Percentiles rank a stretch among this genome's conserved stretches.
Conservation (phyloP, 1,284 basidiomycete species). For the Xerocomus amazonicus region DNA sequence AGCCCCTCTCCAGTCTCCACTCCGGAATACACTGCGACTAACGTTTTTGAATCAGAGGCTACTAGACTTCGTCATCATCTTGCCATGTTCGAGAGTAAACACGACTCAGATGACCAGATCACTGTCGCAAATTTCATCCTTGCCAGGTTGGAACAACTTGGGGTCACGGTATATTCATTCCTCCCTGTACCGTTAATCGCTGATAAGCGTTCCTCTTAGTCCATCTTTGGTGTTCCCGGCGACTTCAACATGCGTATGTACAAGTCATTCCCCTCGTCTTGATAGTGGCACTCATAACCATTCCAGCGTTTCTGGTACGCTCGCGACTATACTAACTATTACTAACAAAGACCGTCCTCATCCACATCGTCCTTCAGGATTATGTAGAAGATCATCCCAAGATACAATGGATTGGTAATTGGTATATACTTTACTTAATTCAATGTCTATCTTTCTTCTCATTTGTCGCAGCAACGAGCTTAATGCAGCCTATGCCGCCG, state of each 20-base stretch:
- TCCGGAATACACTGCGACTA: slow-evolving; percentile 18
- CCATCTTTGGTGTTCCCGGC: slow-evolving; percentile 86
- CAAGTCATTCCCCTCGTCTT: not conserved
- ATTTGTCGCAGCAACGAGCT: slow-evolving; percentile 67
- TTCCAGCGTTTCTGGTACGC: slow-evolving; percentile 50
- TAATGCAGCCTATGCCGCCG: slow-evolving; percentile 88
- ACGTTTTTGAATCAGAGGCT: slow-evolving; percentile 51
- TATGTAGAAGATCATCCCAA: slow-evolving; percentile 78
- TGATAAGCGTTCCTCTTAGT: slow-evolving; percentile 34
- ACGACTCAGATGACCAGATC: slow-evolving; percentile 43
- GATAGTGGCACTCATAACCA: not conserved
- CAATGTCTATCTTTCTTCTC: not conserved
- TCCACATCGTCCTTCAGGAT: slow-evolving; percentile 47
- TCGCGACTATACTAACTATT: not conserved
- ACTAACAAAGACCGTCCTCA: not conserved
- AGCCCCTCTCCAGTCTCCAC: not conserved
- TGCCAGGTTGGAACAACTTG: slow-evolving; percentile 64
- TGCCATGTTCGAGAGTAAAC: slow-evolving; percentile 30
- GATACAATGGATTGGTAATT: slow-evolving; percentile 90
- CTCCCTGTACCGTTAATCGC: not conserved
- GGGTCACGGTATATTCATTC: slow-evolving; percentile 49
- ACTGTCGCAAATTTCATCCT: slow-evolving; percentile 70
- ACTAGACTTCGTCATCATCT: slow-evolving; percentile 52
- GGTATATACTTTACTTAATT: slow-evolving; percentile 42
- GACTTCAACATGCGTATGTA: slow-evolving; percentile 81